Conservation (phyloP, 2,329 filamentous ascomycete genomes). For the Aspergillus pseudoterreus region DNA sequence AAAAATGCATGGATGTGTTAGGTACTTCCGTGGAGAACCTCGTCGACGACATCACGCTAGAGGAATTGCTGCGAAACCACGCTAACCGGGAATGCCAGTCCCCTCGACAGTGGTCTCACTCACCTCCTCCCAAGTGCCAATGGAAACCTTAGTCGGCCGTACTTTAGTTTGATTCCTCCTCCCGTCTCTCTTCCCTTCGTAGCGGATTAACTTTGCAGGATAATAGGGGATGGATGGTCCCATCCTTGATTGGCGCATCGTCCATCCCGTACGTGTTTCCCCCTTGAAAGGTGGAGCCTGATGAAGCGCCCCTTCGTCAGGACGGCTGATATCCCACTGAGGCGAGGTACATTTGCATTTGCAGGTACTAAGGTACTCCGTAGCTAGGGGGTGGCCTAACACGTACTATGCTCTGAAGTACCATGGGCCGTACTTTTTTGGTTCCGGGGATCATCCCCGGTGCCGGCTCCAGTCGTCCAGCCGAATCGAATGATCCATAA, state of each 20-base stretch:
- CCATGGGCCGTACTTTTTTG: slow-evolving; percentile 1
- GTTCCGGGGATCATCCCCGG: slow-evolving; percentile 3
- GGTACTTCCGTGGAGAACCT: no score
- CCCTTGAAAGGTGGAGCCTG: background rate
- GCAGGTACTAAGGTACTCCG: no score
- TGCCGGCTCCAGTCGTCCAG: background rate
- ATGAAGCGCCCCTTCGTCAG: background rate
- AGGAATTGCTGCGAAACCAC: background rate
- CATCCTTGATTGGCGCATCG: background rate
- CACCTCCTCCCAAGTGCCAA: no score
- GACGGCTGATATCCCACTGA: background rate
- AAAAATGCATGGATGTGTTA: no score
- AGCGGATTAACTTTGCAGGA: background rate
- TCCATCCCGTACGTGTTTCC: background rate
- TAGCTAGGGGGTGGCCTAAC: no score
- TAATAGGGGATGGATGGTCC: background rate
- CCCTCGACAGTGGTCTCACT: background rate
- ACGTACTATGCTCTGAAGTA: background rate
- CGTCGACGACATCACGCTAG: no score
- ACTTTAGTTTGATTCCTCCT: slow-evolving; percentile 1
- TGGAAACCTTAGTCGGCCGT: background rate
- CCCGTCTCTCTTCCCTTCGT: background rate
- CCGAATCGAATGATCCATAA: background rate
- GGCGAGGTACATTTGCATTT: background rate
- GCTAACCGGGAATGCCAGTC: background rate